A percentile compares a stretch with the other conserved stretches of the same genome.
Conservation (phyloP, 495 filamentous ascomycete species). For the Aspergillus cristatus region DNA sequence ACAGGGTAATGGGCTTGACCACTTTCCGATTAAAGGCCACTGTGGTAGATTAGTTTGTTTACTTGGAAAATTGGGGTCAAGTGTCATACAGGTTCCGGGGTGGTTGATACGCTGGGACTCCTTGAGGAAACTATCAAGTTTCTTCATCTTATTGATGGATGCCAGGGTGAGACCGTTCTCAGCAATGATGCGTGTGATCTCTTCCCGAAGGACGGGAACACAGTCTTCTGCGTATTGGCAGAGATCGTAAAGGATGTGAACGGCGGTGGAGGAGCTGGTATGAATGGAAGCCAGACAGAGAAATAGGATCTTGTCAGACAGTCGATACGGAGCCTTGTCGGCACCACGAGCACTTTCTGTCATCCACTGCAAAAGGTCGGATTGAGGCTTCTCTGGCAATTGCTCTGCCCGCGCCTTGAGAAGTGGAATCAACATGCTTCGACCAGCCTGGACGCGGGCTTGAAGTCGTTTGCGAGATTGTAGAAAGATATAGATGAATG, state of each 20-base stretch:
- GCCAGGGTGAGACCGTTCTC: neutral
- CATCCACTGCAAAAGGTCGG: too few species aligned
- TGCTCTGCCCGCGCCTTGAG: too few species aligned
- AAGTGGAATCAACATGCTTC: too few species aligned
- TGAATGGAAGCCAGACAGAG: conserved; percentile 1
- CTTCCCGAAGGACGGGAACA: conserved; percentile 9
- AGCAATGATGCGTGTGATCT: neutral
- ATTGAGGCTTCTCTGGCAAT: too few species aligned
- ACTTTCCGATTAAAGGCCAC: conserved; percentile 5
- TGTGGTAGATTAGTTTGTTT: neutral
- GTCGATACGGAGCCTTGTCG: too few species aligned
- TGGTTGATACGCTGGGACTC: conserved; percentile 1
- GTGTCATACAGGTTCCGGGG: conserved; percentile 7
- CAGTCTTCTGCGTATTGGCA: conserved; percentile 8
- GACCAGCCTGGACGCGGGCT: too few species aligned
- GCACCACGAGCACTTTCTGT: too few species aligned
- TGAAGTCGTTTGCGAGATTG: too few species aligned
- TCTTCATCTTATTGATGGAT: neutral
- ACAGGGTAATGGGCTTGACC: conserved; percentile 8
- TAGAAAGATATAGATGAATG: too few species aligned
- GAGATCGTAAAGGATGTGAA: conserved; percentile 3
- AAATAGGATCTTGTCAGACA: too few species aligned
- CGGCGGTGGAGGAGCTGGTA: neutral
- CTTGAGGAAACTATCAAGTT: conserved; percentile 29
- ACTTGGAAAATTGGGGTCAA: neutral